Conservation (phyloP, 2,329 filamentous ascomycete genomes). For the Penicillium sp. region DNA sequence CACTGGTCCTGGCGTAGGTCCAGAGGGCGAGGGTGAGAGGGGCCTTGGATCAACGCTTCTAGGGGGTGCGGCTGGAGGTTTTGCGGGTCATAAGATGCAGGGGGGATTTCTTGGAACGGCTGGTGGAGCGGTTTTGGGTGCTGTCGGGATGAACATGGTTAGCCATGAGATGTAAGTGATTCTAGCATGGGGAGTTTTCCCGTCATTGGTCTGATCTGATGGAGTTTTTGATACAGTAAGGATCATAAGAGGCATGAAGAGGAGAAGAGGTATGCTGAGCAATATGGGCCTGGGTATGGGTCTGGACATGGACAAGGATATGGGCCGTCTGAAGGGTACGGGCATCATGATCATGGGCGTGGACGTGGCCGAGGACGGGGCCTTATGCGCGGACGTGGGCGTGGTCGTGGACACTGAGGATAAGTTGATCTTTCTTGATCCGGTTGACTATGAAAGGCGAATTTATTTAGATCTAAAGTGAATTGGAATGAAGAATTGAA, state of each 20-base stretch:
- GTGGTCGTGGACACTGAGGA: not conserved
- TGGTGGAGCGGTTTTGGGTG: constrained; percentile 19
- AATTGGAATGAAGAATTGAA: not conserved
- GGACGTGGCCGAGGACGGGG: not conserved
- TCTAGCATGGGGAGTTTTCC: not conserved
- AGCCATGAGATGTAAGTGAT: constrained; percentile 20
- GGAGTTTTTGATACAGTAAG: constrained; percentile 2
- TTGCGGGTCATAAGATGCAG: constrained; percentile 18
- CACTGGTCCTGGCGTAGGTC: constrained; percentile 14
- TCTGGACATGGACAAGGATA: too few species aligned
- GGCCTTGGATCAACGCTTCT: constrained; percentile 21
- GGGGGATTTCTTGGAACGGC: constrained; percentile 14
- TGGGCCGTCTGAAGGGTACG: not conserved
- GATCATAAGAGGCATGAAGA: constrained; percentile 17
- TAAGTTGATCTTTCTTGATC: too few species aligned
- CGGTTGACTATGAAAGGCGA: too few species aligned
- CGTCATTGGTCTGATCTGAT: too few species aligned
- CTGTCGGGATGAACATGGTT: constrained; percentile 19
- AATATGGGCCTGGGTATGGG: too few species aligned
- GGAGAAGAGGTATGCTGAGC: constrained; percentile 5
- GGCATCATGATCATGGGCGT: not conserved
- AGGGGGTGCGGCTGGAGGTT: constrained; percentile 20
- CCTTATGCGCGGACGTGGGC: not conserved
- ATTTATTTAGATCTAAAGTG: not conserved
- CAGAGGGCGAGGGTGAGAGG: constrained; percentile 17